phyloP scores from a whole-genome alignment of 202 grass and related monocot genomes.

The Dendrocalamus latiflorus region DNA sequence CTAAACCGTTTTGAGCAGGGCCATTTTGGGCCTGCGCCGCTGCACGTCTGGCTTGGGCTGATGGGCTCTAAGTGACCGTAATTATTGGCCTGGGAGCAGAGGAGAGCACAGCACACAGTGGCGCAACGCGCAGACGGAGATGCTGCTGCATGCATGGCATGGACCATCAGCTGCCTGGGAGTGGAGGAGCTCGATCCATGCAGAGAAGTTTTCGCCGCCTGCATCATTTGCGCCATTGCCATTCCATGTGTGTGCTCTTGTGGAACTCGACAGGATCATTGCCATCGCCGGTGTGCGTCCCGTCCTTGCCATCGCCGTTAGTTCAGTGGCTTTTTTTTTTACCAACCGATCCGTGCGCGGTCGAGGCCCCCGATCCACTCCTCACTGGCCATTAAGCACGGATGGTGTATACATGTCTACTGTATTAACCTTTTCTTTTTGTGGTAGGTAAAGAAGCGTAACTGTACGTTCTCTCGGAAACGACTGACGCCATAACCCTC shows the following conservation, averaged over 20 bases:
- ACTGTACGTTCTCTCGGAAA: neutral
- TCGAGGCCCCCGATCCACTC: no score
- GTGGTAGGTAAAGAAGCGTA: neutral
- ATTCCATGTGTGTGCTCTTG: neutral
- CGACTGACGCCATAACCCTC: neutral
- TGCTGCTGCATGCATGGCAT: neutral
- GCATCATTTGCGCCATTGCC: neutral
- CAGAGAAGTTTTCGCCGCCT: neutral
- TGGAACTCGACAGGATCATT: slow-evolving; percentile 33
- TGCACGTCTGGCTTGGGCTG: neutral
- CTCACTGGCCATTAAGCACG: no score
- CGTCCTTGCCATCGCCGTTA: neutral
- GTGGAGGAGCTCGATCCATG: neutral
- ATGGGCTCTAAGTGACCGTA: neutral
- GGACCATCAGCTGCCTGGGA: neutral
- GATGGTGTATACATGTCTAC: no score
- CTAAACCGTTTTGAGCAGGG: no score
- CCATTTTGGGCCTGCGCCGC: neutral
- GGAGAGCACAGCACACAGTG: neutral
- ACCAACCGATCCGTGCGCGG: no score
- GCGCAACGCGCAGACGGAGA: neutral
- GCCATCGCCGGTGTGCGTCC: neutral
- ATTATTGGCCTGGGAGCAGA: neutral
- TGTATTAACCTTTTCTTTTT: no score
- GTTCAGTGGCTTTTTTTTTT: no score